Conservation (phyloP, 2,329 filamentous ascomycete genomes). For the Colletotrichum sp. region DNA sequence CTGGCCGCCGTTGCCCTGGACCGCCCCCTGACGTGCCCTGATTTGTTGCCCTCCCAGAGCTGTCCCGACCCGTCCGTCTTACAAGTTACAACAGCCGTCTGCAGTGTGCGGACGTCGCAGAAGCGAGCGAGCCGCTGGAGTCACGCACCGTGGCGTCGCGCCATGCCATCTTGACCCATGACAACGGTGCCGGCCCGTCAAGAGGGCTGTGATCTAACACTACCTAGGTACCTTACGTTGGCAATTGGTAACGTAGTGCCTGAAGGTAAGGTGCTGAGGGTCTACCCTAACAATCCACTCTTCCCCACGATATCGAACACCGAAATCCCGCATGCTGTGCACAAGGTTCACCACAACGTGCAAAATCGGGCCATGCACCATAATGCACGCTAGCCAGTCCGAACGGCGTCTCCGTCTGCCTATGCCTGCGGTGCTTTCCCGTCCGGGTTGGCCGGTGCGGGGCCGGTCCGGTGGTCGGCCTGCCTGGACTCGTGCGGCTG, state of each 20-base stretch:
- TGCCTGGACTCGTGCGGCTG: not conserved
- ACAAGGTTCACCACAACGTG: not conserved
- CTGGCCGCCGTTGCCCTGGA: not conserved
- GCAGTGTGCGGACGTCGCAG: not conserved
- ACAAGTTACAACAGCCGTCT: not conserved
- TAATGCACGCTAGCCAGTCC: not conserved
- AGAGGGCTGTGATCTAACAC: slow-evolving; percentile 1
- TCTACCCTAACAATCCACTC: not conserved
- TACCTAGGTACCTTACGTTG: not conserved
- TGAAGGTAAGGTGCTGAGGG: not conserved
- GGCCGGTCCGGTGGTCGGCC: not conserved
- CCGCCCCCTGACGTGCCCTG: not conserved
- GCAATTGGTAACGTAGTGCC: not conserved
- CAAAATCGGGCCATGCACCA: not conserved
- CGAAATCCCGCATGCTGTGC: not conserved
- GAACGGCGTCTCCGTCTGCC: not conserved
- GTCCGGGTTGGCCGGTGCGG: not conserved
- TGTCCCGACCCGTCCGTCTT: not conserved
- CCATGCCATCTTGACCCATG: not conserved
- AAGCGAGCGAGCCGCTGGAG: slow-evolving; percentile 1
- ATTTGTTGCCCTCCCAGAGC: not conserved
- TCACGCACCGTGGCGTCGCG: not conserved
- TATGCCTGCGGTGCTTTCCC: not conserved
- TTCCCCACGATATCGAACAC: not conserved
- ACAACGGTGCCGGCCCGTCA: not conserved